A percentile compares a stretch with the other conserved stretches of the same genome.
phyloP scores from a whole-genome alignment of 371 early-diverging fungal species.

The Mucor velutinosus region DNA sequence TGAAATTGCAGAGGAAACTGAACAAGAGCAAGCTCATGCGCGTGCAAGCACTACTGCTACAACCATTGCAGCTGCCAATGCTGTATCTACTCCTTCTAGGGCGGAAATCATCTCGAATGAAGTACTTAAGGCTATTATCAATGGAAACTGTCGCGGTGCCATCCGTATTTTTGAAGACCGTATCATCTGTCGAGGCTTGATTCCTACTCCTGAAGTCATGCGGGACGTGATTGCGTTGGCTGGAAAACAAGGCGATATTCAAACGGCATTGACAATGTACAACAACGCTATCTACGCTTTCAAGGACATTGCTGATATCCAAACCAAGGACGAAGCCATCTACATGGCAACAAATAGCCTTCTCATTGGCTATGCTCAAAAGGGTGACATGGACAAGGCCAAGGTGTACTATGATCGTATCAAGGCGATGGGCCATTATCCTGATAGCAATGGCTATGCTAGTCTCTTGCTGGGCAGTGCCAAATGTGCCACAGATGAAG shows the following conservation, averaged over 20 bases:
- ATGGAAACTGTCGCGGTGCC: constrained; percentile 27
- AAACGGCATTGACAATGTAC: constrained; percentile 28
- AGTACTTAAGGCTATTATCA: constrained; percentile 27
- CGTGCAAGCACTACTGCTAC: background rate
- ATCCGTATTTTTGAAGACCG: constrained; percentile 22
- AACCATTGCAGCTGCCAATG: background rate
- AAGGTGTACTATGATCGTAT: constrained; percentile 59
- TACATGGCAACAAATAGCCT: constrained; percentile 53
- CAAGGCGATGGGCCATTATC: constrained; percentile 42
- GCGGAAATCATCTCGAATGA: constrained; percentile 23
- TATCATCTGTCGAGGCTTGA: constrained; percentile 22
- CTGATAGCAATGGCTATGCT: constrained; percentile 59
- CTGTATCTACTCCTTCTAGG: background rate
- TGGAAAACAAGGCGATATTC: constrained; percentile 45
- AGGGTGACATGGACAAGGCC: constrained; percentile 56
- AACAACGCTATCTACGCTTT: constrained; percentile 62
- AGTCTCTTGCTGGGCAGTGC: constrained; percentile 51
- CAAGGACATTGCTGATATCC: constrained; percentile 69
- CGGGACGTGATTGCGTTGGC: constrained; percentile 44
- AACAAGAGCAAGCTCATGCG: background rate
- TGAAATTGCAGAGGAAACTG: constrained; percentile 6
- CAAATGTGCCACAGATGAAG: constrained; percentile 58
- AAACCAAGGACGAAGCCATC: constrained; percentile 19
- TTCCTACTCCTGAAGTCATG: constrained; percentile 37
- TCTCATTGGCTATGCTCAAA: constrained; percentile 59